Conservation (phyloP, 768 basidiomycete genomes). For the Fomitopsis pulvina region DNA sequence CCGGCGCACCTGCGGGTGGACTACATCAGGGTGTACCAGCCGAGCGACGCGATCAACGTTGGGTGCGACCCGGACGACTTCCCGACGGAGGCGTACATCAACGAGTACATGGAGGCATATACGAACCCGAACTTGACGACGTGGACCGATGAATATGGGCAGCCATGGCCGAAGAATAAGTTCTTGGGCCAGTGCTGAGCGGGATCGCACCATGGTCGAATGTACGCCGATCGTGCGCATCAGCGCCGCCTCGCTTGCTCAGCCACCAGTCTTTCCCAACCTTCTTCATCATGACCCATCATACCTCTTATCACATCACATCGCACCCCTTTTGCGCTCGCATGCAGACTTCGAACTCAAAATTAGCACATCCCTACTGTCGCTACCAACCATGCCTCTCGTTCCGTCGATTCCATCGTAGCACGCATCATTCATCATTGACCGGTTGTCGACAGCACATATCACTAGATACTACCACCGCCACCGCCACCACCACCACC, state of each 20-base stretch:
- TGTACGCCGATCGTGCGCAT: not conserved
- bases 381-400: not conserved
- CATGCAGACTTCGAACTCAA: not conserved
- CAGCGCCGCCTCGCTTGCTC: not conserved
- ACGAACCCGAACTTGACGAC: constrained; percentile 76
- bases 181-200: constrained; percentile 52
- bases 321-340: not conserved
- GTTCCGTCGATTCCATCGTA: not conserved
- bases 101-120: constrained; percentile 69
- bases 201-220: not conserved
- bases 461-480: not conserved
- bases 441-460: not conserved
- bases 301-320: not conserved
- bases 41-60: constrained; percentile 57
- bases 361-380: not conserved
- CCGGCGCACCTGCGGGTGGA: constrained; percentile 73
- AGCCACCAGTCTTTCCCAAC: not conserved
- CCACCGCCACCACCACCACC: too few relatives aligned
- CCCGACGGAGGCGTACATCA: constrained; percentile 81
- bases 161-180: constrained; percentile 63
- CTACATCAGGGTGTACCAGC: constrained; percentile 90
- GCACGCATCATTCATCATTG: not conserved
- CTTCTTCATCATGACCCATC: not conserved
- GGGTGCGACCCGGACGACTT: constrained; percentile 78
- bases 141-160: constrained; percentile 57